These are phyloP conservation scores for Terana coerulea DNA, from an alignment of 768 basidiomycete genomes.

Conservation along the genomic window DNA sequence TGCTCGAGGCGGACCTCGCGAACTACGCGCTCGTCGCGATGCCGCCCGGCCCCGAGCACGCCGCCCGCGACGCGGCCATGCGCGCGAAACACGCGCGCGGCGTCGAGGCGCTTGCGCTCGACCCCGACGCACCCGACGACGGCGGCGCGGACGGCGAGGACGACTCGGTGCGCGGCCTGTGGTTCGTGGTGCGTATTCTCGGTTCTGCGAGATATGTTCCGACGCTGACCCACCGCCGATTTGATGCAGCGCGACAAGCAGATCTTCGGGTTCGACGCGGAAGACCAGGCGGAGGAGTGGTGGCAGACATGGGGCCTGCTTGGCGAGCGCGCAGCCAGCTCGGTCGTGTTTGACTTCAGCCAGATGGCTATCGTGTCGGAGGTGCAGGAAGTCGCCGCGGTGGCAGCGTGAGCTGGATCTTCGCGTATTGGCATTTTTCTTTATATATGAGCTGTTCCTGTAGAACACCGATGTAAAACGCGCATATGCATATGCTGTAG, in stretches of 20 bases:
- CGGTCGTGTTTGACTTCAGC: too few species aligned
- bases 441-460: too few species aligned
- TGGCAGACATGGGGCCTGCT: slow-evolving; percentile 28
- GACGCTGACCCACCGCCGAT: background rate
- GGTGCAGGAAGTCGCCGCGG: too few species aligned
- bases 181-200: background rate
- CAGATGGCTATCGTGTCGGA: too few species aligned
- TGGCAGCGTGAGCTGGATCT: too few species aligned
- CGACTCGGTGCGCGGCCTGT: slow-evolving; percentile 1
- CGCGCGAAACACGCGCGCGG: slow-evolving; percentile 7
- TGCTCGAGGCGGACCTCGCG: slow-evolving; percentile 15
- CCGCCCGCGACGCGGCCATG: slow-evolving; percentile 12
- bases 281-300: slow-evolving; percentile 27
- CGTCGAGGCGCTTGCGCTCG: slow-evolving; percentile 11
- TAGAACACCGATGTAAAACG: too few species aligned
- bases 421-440: too few species aligned
- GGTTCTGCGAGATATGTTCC: background rate
- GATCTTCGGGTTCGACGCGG: slow-evolving; percentile 26
- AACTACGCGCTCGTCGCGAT: slow-evolving; percentile 20
- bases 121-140: background rate
- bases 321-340: slow-evolving; percentile 19
- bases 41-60: slow-evolving; percentile 17
- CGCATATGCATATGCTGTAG: too few species aligned
- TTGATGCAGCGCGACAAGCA: slow-evolving; percentile 14
- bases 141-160: background rate